Base-by-base conservation (phyloP, 2,329 filamentous ascomycete species). In the Neofusicoccum sp. region DNA sequence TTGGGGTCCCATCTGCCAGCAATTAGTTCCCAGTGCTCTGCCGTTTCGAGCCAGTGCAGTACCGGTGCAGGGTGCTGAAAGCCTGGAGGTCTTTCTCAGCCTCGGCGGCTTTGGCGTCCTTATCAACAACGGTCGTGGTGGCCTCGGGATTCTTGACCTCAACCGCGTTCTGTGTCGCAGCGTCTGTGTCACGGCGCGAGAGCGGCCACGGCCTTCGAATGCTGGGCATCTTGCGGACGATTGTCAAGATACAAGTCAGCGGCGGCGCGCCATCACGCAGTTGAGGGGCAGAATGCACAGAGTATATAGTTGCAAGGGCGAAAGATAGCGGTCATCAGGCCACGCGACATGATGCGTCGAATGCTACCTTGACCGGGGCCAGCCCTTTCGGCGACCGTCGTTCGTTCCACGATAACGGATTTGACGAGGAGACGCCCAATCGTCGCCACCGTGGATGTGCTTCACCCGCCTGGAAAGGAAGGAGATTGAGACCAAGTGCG, bases 1-100 rank as follows among this genome's bases (percentile, higher is more conserved):
- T 62, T 62, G 3, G 61, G 61, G 20, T 62, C 61, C 61, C 61
- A 62, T 34, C 47, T 58, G 11, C 12, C 9, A 28, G 1, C 4
- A 3, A 12, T 60, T 9, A 60, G 57, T 3, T 6, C 11, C 6
- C 14, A 11, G 1, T 11, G 5, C 6, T 6, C 14, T 12, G 11
- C 2, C 11, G 1, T 2, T 2, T 14, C 3, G 14, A 6, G 8
- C 4, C 5, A 1, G 20, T 20, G 8, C 16, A 12, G 20, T 45
- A 60, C 49, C 49, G 40, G 16, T 61, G 59, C 7, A 61, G n/a
- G 6, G 24, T 26, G 16, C 16, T 48, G 59, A 61, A 61, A 24
- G 59, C n/a, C 43, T 61, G 34, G 24, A 61, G 59, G 11, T 61
- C 59, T 6, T 28, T 45, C 3, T 54, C n/a, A 16, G 59, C 59